Evolutionary conservation across 306 rosid genomes (phyloP).

Genomic region (Medicago arabica): DNA sequence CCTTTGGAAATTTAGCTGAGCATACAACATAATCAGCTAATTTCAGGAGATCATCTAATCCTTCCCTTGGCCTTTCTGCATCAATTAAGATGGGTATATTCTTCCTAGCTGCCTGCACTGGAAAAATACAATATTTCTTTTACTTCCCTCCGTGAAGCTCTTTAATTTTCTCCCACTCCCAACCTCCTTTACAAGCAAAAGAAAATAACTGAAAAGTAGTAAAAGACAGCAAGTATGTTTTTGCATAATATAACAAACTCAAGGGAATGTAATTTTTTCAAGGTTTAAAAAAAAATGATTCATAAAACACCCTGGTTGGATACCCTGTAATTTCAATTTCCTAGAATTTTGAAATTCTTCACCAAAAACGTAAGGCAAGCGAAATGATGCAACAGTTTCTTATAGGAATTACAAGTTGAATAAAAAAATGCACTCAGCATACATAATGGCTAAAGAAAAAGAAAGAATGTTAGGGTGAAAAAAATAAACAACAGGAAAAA

Average conservation of each 20-base stretch:
- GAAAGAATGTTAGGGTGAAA: no score
- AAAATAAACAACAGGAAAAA: no score
- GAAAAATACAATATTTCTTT: slow-evolving; percentile 50
- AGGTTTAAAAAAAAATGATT: neutral
- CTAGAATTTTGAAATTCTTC: no score
- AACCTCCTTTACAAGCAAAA: slow-evolving; percentile 25
- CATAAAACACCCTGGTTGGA: neutral
- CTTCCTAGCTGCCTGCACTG: slow-evolving; percentile 76
- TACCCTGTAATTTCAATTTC: neutral
- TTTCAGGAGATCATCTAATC: slow-evolving; percentile 79
- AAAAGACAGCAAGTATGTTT: slow-evolving; percentile 12
- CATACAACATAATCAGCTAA: slow-evolving; percentile 79
- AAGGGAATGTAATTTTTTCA: neutral
- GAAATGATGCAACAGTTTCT: no score
- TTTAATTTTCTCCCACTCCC: slow-evolving; percentile 16
- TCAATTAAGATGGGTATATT: slow-evolving; percentile 84
- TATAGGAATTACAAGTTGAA: no score
- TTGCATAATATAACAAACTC: neutral
- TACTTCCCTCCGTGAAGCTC: slow-evolving; percentile 41
- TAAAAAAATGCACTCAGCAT: no score
- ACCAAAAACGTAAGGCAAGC: no score
- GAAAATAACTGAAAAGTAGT: slow-evolving; percentile 13
- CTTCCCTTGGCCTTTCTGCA: slow-evolving; percentile 89
- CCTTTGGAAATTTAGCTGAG: slow-evolving; percentile 82
- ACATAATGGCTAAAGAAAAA: no score